Evolutionary conservation across 1,284 basidiomycete genomes (phyloP).

Genomic region (Sanghuangporus baumii): DNA sequence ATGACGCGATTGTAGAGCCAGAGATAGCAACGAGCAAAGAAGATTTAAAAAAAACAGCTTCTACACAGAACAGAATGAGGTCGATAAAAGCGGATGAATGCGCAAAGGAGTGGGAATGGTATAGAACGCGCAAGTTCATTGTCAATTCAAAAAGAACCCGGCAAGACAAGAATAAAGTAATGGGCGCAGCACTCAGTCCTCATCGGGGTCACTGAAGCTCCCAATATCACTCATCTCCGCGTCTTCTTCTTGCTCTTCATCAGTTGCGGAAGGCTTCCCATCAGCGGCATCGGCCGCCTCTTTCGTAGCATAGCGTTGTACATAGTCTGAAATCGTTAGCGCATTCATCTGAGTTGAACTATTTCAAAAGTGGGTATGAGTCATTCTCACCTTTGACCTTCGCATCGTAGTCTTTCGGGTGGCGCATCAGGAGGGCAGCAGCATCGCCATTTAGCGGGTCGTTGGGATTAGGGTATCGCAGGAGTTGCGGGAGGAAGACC

Average conservation of each 20-base stretch:
- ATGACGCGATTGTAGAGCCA: background rate
- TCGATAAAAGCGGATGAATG: background rate
- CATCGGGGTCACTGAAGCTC: conserved; percentile 74
- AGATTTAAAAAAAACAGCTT: conserved; percentile 5
- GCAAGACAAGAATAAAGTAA: background rate
- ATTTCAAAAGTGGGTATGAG: background rate
- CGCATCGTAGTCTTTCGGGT: conserved; percentile 89
- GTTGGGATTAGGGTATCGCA: conserved; percentile 96
- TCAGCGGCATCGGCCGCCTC: conserved; percentile 68
- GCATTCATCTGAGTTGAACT: background rate
- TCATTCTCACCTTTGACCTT: conserved; percentile 77
- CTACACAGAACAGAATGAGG: conserved; percentile 2
- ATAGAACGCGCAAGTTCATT: conserved; percentile 16
- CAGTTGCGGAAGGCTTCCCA: conserved; percentile 28
- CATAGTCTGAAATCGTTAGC: conserved; percentile 57
- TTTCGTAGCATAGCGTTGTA: conserved; percentile 79
- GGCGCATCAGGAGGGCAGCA: conserved; percentile 93
- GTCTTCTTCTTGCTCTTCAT: conserved; percentile 62
- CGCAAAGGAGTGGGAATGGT: conserved; percentile 5
- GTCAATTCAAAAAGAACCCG: conserved; percentile 14
- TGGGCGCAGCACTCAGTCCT: conserved; percentile 30
- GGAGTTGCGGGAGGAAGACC: conserved; percentile 92
- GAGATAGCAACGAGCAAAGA: background rate
- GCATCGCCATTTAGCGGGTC: conserved; percentile 98
- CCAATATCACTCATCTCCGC: conserved; percentile 92